phyloP scores from a whole-genome alignment of 2,329 filamentous ascomycete species.

The Ophiostoma fasciatum region DNA sequence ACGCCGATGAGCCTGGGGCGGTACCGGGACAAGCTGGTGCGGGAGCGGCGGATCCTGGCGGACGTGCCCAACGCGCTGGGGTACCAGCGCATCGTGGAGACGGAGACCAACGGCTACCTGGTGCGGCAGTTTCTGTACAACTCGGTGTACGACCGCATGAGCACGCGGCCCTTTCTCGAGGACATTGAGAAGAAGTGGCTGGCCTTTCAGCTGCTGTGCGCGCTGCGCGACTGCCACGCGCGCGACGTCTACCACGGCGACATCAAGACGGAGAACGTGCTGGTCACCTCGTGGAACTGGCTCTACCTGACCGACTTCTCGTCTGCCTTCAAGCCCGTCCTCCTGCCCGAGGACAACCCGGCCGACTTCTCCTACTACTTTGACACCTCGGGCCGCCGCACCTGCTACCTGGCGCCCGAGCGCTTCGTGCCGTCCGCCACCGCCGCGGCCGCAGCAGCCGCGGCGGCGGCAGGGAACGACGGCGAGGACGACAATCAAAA shows the following conservation, averaged over 20 bases:
- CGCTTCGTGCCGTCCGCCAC: slow-evolving; percentile 65
- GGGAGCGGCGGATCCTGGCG: slow-evolving; percentile 68
- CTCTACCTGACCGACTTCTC: slow-evolving; percentile 96
- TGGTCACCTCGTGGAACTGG: slow-evolving; percentile 99
- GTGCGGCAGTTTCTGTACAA: slow-evolving; percentile 92
- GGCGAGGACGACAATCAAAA: too few species aligned
- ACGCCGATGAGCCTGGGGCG: slow-evolving; percentile 63
- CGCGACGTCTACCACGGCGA: slow-evolving; percentile 89
- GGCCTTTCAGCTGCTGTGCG: slow-evolving; percentile 86
- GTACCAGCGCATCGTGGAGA: slow-evolving; percentile 86
- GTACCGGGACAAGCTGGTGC: slow-evolving; percentile 62
- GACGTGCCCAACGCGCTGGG: slow-evolving; percentile 82
- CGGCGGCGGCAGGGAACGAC: neutral
- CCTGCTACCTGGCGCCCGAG: slow-evolving; percentile 91
- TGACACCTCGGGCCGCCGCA: slow-evolving; percentile 78
- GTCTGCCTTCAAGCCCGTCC: slow-evolving; percentile 84
- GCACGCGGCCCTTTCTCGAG: slow-evolving; percentile 89
- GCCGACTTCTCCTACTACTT: slow-evolving; percentile 98
- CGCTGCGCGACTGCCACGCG: slow-evolving; percentile 79
- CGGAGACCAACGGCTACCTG: slow-evolving; percentile 78
- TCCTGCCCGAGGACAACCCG: slow-evolving; percentile 89
- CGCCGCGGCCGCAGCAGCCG: slow-evolving; percentile 18
- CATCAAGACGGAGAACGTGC: slow-evolving; percentile 93
- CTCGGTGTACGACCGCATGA: slow-evolving; percentile 92
- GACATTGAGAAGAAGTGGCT: slow-evolving; percentile 99